Evolutionary conservation across 208 protist genomes (phyloP), one percentile per base, ranked within the genome.

Genomic region (Endotrypanum monterogeii): DNA sequence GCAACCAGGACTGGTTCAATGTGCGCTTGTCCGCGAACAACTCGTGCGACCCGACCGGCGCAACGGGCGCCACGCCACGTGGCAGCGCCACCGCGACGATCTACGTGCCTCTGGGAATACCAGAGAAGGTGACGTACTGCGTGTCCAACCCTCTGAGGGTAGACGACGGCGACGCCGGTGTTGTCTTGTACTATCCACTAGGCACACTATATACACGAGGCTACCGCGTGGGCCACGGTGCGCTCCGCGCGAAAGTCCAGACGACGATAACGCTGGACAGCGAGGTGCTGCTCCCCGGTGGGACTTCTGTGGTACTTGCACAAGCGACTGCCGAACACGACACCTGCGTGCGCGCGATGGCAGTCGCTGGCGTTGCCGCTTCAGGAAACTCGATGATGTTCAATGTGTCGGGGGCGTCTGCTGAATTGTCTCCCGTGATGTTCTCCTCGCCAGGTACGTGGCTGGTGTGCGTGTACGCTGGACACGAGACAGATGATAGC

Each of bases 401-500:
- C 46, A 6, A 25, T 46, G 65, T 80, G 0, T 48, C 63, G 6
- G 48, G 63, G 25, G 58, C 65, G 12, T 50, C 71, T 2, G 52
- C 28, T 0, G 48, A 44, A 3, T 60, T 77, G 20, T 62, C 67
- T 11, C 74, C 74, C 2, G 78, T 90, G 50, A 8, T 55, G 8
- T 87, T 87, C 65, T 0, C 72, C 18, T 37, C 35, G 25, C 54
- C 70, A 18, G 82, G 82, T 14, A 55, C 48, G 23, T 87, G 84
- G 75, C 39, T 71, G 30, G 75, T 89, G 28, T 89, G 84, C 67
- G 72, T 89, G 28, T 69, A 81, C 2, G n/a, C 25, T n/a, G 41
- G 37, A n/a, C 5, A 41, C 52, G 51, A 73, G n/a, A 2, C 14
- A 35, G 23, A 57, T 67, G 52, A 14, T 66, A 30, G 65, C 55